Conservation (phyloP, 805 yeast genomes). For the Clavispora carvajalis region DNA sequence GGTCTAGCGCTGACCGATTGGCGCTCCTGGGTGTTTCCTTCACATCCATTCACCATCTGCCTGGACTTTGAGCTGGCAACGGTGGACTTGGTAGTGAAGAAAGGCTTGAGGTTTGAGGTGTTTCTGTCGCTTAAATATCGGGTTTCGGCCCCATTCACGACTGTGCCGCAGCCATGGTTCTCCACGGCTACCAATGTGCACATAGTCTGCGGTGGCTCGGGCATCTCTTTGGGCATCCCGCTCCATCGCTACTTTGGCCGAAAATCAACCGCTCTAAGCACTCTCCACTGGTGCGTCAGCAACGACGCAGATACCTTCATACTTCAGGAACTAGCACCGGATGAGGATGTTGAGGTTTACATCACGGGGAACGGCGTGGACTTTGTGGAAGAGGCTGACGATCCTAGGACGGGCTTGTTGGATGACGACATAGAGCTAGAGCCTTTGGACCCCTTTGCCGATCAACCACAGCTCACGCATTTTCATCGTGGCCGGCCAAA, state of each 20-base stretch:
- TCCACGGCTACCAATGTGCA: slow-evolving; percentile 45
- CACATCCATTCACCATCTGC: slow-evolving; percentile 66
- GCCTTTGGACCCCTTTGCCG: slow-evolving; percentile 16
- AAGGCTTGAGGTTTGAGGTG: slow-evolving; percentile 23
- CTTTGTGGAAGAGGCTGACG: not conserved
- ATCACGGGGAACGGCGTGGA: slow-evolving; percentile 6
- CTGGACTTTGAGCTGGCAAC: slow-evolving; percentile 34
- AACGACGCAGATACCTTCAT: slow-evolving; percentile 44
- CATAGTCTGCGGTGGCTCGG: slow-evolving; percentile 69
- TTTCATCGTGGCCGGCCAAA: slow-evolving; percentile 40
- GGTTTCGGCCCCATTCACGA: slow-evolving; percentile 33
- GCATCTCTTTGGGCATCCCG: slow-evolving; percentile 60
- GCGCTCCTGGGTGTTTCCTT: slow-evolving; percentile 41
- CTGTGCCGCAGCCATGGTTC: slow-evolving; percentile 42
- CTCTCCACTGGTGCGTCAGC: slow-evolving; percentile 52
- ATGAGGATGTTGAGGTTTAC: slow-evolving; percentile 6
- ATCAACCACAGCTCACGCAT: slow-evolving; percentile 8
- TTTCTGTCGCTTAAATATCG: slow-evolving; percentile 8
- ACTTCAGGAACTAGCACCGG: slow-evolving; percentile 29
- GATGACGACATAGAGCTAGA: slow-evolving; percentile 9
- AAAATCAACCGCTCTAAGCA: slow-evolving; percentile 18
- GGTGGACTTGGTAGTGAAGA: slow-evolving; percentile 43
- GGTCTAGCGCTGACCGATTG: slow-evolving; percentile 4
- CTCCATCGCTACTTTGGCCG: slow-evolving; percentile 37
- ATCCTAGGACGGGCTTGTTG: not conserved